These are phyloP conservation scores for Plasmodium vivax DNA, from an alignment of 169 alveolate species.

Conservation along the genomic window DNA sequence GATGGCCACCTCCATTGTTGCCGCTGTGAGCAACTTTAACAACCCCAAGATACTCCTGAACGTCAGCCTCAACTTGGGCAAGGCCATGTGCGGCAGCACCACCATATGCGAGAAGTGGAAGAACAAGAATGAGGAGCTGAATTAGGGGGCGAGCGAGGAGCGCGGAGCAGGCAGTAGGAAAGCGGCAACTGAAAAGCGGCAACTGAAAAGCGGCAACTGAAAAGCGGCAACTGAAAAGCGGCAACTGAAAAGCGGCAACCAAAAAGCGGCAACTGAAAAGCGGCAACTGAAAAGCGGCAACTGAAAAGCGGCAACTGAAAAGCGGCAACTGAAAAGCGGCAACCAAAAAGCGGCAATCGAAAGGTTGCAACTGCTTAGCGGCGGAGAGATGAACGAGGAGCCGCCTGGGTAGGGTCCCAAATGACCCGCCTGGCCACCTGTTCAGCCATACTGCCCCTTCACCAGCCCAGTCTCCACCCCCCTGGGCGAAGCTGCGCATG, in stretches of 20 bases:
- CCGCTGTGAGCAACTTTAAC: constrained; percentile 69
- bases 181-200: background rate
- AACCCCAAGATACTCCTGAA: constrained; percentile 60
- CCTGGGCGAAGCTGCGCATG: background rate
- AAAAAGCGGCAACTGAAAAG: background rate
- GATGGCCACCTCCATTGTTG: constrained; percentile 84
- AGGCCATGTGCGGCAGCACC: constrained; percentile 58
- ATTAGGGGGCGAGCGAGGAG: background rate
- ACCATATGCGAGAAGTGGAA: constrained; percentile 49
- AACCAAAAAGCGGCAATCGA: background rate
- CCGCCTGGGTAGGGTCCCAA: background rate
- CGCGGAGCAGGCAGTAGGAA: background rate
- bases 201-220: background rate
- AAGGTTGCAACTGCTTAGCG: background rate
- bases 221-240: background rate
- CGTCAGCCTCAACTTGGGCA: constrained; percentile 50
- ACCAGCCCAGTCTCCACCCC: background rate
- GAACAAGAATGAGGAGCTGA: constrained; percentile 46
- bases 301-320: no score
- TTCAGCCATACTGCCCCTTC: background rate
- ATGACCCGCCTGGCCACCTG: background rate
- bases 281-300: background rate
- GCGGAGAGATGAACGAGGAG: background rate
- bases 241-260: no score
- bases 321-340: background rate